Conservation (phyloP, 2,329 filamentous ascomycete species). For the Apiospora kogelbergensis region DNA sequence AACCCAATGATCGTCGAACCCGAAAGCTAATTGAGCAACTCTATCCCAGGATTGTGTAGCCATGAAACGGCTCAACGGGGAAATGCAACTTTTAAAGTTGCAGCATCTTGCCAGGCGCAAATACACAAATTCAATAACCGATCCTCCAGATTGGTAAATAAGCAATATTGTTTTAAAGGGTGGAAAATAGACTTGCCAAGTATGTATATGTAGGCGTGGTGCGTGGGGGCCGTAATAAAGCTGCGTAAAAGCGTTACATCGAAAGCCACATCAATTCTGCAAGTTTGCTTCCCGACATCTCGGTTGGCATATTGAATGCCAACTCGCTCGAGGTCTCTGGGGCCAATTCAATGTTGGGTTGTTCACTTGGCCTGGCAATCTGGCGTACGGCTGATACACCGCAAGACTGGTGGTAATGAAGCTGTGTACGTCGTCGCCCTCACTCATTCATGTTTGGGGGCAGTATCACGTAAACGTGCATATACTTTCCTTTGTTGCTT, state of each 20-base stretch:
- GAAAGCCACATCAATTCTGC: neutral
- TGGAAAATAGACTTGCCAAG: neutral
- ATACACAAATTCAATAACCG: neutral
- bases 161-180: too few species aligned
- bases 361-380: neutral
- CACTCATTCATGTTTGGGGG: neutral
- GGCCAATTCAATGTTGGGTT: neutral
- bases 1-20: neutral
- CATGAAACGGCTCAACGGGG: neutral
- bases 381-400: too few species aligned
- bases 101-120: neutral
- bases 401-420: neutral
- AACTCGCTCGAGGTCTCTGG: neutral
- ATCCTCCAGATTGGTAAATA: neutral
- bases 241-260: too few species aligned
- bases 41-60: neutral
- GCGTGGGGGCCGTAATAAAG: too few species aligned
- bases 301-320: neutral
- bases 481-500: neutral
- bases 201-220: neutral
- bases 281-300: neutral
- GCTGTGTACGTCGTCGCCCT: neutral
- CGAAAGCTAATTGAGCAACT: neutral
- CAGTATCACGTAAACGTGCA: neutral
- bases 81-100: neutral